Evolutionary conservation across 2,329 filamentous ascomycete species (phyloP).

Genomic region (Blumeria graminis): DNA sequence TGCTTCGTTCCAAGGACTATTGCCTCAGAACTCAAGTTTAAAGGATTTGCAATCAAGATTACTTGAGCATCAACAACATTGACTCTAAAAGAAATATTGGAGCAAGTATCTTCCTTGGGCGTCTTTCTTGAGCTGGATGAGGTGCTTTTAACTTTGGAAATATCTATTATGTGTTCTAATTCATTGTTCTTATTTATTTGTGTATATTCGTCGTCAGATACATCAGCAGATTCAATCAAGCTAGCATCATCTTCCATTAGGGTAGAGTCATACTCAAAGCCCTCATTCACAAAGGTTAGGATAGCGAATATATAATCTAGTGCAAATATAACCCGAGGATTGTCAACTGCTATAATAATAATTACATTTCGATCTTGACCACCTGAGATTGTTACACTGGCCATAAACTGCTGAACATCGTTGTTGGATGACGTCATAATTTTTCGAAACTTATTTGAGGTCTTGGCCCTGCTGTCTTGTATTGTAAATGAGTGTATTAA

Average conservation of each 20-base stretch:
- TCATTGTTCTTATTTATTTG: conserved; percentile 1
- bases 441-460: conserved; percentile 87
- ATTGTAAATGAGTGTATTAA: conserved; percentile 89
- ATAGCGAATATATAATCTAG: conserved; percentile 87
- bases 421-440: conserved; percentile 97
- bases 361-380: conserved; percentile 63
- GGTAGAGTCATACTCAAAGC: conserved; percentile 38
- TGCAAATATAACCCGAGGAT: conserved; percentile 81
- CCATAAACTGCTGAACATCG: conserved; percentile 94
- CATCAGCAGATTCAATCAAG: conserved; percentile 30
- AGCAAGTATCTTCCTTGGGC: conserved; percentile 19
- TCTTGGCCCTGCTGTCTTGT: conserved; percentile 65
- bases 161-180: conserved; percentile 3
- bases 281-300: conserved; percentile 56
- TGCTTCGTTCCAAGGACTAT: conserved; percentile 91
- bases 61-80: conserved; percentile 93
- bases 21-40: conserved; percentile 74
- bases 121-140: neutral
- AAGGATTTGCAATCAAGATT: conserved; percentile 84
- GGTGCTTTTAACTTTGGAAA: conserved; percentile 7
- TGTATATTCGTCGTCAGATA: conserved; percentile 34
- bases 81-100: conserved; percentile 67
- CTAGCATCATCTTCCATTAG: conserved; percentile 25
- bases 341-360: conserved; percentile 81
- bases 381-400: conserved; percentile 76